phyloP scores from a whole-genome alignment of 2,329 filamentous ascomycete species.

The Aureobasidium namibiae region DNA sequence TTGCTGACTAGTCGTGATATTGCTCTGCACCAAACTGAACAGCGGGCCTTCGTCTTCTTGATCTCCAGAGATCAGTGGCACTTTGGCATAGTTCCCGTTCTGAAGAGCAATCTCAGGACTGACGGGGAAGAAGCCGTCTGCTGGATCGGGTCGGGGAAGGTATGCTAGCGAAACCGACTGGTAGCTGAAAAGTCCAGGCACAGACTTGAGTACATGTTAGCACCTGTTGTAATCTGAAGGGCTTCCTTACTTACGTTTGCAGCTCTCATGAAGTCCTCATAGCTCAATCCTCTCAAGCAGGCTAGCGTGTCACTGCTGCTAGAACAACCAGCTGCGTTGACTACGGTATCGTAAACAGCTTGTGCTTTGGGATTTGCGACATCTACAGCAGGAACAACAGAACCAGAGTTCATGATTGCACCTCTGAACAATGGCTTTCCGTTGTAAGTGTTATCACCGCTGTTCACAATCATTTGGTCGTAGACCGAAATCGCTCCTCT shows the following conservation, averaged over 20 bases:
- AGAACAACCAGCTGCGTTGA: constrained; percentile 38
- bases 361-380: constrained; percentile 62
- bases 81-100: constrained; percentile 47
- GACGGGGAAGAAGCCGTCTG: constrained; percentile 49
- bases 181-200: constrained; percentile 61
- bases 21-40: constrained; percentile 61
- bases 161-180: constrained; percentile 63
- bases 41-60: constrained; percentile 76
- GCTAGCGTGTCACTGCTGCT: constrained; percentile 34
- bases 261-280: constrained; percentile 48
- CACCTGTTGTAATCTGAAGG: neutral
- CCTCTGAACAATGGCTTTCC: constrained; percentile 66
- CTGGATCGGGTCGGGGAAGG: constrained; percentile 59
- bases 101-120: constrained; percentile 53
- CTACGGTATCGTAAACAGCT: constrained; percentile 41
- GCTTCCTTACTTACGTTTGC: constrained; percentile 37
- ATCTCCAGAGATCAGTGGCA: constrained; percentile 61
- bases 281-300: constrained; percentile 41
- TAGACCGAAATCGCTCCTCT: constrained; percentile 56
- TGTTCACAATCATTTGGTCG: constrained; percentile 67
- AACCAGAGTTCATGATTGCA: constrained; percentile 71
- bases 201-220: constrained; percentile 32
- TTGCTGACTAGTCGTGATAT: constrained; percentile 54
- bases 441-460: constrained; percentile 66
- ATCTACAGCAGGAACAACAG: constrained; percentile 39